Conservation (phyloP, 2,329 filamentous ascomycete species). For the Colletotrichum lini region DNA sequence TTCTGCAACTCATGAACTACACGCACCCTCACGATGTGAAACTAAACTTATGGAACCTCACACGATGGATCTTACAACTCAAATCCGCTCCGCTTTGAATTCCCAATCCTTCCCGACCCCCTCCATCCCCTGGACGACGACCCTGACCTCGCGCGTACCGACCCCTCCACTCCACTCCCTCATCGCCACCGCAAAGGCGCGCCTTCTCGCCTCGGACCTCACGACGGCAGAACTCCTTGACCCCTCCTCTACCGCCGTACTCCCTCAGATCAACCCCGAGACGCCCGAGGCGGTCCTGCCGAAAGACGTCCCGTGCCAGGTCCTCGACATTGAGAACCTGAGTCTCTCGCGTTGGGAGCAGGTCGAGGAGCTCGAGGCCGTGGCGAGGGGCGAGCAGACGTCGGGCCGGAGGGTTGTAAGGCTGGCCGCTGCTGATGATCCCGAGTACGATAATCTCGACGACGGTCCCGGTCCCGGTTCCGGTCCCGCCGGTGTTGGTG, state of each 20-base stretch:
- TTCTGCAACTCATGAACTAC: not conserved
- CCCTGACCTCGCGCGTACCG: slow-evolving; percentile 70
- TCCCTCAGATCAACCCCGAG: slow-evolving; percentile 68
- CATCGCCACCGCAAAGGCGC: slow-evolving; percentile 84
- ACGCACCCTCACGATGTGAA: slow-evolving; percentile 1
- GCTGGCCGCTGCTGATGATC: slow-evolving; percentile 67
- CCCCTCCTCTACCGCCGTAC: slow-evolving; percentile 52
- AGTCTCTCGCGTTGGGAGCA: slow-evolving; percentile 87
- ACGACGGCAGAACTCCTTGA: slow-evolving; percentile 70
- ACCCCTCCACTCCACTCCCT: slow-evolving; percentile 78
- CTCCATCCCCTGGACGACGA: slow-evolving; percentile 72
- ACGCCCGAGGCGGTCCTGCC: slow-evolving; percentile 70
- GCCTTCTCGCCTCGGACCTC: slow-evolving; percentile 84
- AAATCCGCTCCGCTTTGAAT: slow-evolving; percentile 67
- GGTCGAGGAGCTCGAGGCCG: slow-evolving; percentile 83
- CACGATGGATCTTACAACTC: slow-evolving; percentile 55
- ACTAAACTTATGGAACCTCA: not conserved
- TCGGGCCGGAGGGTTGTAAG: slow-evolving; percentile 87
- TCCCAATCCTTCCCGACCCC: slow-evolving; percentile 68
- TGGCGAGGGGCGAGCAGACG: slow-evolving; percentile 80
- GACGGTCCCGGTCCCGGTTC: slow-evolving; percentile 44
- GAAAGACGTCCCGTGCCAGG: slow-evolving; percentile 80
- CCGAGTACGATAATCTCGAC: slow-evolving; percentile 59
- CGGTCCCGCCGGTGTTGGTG: slow-evolving; percentile 7
- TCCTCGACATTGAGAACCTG: slow-evolving; percentile 90